Percentiles rank a stretch among this genome's conserved stretches.
phyloP scores from a whole-genome alignment of 768 basidiomycete genomes.

The Lentinus brumalis region DNA sequence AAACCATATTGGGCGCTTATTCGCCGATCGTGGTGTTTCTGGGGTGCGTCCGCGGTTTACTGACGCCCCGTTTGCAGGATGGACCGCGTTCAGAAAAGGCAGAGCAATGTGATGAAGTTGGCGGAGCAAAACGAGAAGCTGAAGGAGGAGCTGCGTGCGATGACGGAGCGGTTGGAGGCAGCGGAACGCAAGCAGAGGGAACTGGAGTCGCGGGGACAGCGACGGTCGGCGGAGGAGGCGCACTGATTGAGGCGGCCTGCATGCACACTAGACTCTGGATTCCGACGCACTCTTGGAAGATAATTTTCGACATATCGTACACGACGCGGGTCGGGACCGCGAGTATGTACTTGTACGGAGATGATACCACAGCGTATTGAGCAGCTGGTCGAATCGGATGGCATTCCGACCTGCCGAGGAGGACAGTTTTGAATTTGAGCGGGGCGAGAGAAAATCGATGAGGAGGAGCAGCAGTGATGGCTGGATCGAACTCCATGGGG shows the following conservation, averaged over 20 bases:
- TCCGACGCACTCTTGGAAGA: background rate
- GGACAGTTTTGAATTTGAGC: background rate
- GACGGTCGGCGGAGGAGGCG: constrained; percentile 1
- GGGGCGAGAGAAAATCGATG: constrained; percentile 2
- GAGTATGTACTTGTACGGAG: constrained; percentile 13
- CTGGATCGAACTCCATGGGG: background rate
- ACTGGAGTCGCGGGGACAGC: constrained; percentile 27
- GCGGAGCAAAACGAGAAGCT: constrained; percentile 80
- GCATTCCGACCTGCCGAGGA: background rate
- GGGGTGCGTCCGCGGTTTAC: background rate
- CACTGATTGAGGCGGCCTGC: background rate
- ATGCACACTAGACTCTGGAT: background rate
- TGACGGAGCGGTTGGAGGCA: constrained; percentile 74
- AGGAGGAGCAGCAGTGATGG: background rate
- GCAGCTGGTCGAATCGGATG: background rate
- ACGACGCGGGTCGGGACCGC: background rate
- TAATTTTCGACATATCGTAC: background rate
- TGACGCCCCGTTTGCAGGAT: constrained; percentile 16
- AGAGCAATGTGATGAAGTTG: constrained; percentile 75
- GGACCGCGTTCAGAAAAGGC: constrained; percentile 61
- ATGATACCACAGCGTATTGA: constrained; percentile 7
- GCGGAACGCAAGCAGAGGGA: constrained; percentile 63
- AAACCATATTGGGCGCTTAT: background rate
- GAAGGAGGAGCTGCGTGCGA: constrained; percentile 71
- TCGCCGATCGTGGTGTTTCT: background rate